Evolutionary conservation across 495 filamentous ascomycete genomes (phyloP), one percentile per base, ranked within the genome.

Genomic region (Penicillium lividum): DNA sequence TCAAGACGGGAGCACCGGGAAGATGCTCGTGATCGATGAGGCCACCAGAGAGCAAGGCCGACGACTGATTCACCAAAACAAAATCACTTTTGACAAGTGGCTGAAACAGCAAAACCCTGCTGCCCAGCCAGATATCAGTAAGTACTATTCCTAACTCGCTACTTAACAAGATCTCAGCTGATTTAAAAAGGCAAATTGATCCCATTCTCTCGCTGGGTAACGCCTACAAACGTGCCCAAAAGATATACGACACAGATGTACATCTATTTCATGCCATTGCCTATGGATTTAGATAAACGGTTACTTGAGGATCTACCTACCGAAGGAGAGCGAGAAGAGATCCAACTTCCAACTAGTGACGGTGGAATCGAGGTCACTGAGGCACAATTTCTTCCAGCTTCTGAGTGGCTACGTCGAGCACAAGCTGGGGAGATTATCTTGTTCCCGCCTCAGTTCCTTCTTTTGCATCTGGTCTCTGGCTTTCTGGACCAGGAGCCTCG

Each of bases 191-290:
- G 87, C 0, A 74, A 76, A 49, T 76, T 98, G 29, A 78, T 90
- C 27, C 93, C 93, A 0, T 97, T 96, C 69, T 96, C 91, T 0
- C 85, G 87, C 51, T 98, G 94, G 94, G 81, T 97, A 42, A 98
- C 94, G 3, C 94, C 94, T 0, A 72, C 77, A 3, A 80, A 82
- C 59, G 73, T 87, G 3, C 82, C 86, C 1, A 88, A 86, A 65
- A 82, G 94, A 18, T 98, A 91, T 68, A 88, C 88, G 2, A 97
- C 92, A 7, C 92, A 96, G 68, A 97, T 98, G 92, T 98, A 98
- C 68, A 66, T 98, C 7, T 94, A 96, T 71, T 89, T 96, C 74
- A 80, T 97, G n/a, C 92, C 94, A 0, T 74, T 92, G 0, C 74
- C 77, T 4, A 62, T 78, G 2, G 73, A 79, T 11, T 70, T 73